A percentile compares a stretch with the other conserved stretches of the same genome.
Evolutionary conservation across 257 asterid genomes (phyloP).

Genomic region (Plantago ovata): DNA sequence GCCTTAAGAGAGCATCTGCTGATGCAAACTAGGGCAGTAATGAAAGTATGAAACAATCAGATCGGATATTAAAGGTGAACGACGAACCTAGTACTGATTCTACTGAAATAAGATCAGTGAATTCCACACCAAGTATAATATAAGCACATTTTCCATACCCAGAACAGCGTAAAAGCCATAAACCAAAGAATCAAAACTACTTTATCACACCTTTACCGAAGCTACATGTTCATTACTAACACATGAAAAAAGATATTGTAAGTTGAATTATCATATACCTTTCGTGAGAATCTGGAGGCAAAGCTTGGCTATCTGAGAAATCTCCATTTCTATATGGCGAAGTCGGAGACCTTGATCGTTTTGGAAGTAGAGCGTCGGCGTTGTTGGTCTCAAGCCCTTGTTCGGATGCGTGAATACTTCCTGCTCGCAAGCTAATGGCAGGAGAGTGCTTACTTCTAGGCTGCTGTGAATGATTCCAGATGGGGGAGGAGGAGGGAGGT

Average conservation of each 20-base stretch:
- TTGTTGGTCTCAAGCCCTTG: conserved; percentile 39
- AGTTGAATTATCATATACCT: conserved; percentile 36
- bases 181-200: conserved; percentile 7
- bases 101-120: too few relatives aligned
- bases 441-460: conserved; percentile 30
- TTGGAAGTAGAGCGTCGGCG: conserved; percentile 49
- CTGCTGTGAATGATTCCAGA: conserved; percentile 36
- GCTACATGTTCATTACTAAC: neutral
- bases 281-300: conserved; percentile 29
- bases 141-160: too few relatives aligned
- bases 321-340: conserved; percentile 29
- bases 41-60: too few relatives aligned
- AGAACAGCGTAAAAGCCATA: neutral
- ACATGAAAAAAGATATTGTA: conserved; percentile 7
- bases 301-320: conserved; percentile 31
- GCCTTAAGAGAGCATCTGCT: too few relatives aligned
- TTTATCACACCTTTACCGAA: conserved; percentile 3
- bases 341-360: conserved; percentile 77
- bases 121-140: too few relatives aligned
- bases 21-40: too few relatives aligned
- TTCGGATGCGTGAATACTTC: conserved; percentile 36
- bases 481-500: conserved; percentile 34
- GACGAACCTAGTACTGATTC: too few relatives aligned
- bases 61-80: too few relatives aligned
- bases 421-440: conserved; percentile 25